Evolutionary conservation across 345 rosid species (phyloP).

Genomic region (Gossypium raimondii): DNA sequence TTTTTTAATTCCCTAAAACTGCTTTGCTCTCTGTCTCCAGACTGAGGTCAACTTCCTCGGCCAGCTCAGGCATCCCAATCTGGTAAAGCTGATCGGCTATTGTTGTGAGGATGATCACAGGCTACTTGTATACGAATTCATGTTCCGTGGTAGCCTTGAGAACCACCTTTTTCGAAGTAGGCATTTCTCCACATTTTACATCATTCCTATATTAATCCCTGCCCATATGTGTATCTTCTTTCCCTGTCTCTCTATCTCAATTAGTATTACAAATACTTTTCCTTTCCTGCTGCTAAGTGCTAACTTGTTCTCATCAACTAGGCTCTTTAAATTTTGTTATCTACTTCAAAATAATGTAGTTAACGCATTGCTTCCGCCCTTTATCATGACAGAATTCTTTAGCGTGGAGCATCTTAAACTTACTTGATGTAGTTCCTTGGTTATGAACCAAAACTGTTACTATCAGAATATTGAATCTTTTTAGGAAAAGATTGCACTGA

Average conservation of each 20-base stretch:
- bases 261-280: background rate
- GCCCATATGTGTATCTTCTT: background rate
- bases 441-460: background rate
- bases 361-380: background rate
- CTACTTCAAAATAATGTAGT: background rate
- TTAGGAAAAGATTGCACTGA: background rate
- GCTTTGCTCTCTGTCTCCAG: background rate
- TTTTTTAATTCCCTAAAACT: background rate
- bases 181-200: background rate
- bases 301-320: background rate
- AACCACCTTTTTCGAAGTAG: constrained; percentile 93
- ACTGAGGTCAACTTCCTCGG: constrained; percentile 67
- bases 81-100: constrained; percentile 89
- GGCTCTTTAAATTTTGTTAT: background rate
- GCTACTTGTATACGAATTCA: constrained; percentile 86
- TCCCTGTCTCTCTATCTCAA: background rate
- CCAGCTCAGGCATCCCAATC: constrained; percentile 94
- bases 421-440: background rate
- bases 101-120: constrained; percentile 95
- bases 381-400: background rate
- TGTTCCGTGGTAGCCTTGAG: constrained; percentile 96
- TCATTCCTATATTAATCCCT: background rate
- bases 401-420: background rate
- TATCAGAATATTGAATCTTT: background rate
- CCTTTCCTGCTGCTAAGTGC: background rate